These are phyloP conservation scores for Tolypocladium album DNA, from an alignment of 2,329 filamentous ascomycete genomes.

Conservation along the genomic window DNA sequence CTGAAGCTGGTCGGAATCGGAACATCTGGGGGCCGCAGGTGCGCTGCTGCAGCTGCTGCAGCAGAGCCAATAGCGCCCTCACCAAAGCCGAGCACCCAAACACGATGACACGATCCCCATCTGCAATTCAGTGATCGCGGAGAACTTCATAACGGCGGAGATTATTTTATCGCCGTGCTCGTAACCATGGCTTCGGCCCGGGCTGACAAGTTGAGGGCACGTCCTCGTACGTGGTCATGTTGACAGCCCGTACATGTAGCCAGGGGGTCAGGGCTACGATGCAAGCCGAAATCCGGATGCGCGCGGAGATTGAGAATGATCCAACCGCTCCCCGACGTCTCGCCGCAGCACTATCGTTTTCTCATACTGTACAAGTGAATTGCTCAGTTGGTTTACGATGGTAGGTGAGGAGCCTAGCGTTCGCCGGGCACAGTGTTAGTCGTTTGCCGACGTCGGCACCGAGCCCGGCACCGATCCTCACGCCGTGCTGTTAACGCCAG, in stretches of 20 bases:
- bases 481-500: background rate
- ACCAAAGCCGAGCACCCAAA: background rate
- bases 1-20: background rate
- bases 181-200: background rate
- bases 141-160: background rate
- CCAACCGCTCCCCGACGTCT: background rate
- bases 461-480: constrained; percentile 7
- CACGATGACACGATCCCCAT: background rate
- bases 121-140: background rate
- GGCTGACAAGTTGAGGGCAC: too few relatives aligned
- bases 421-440: background rate
- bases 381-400: background rate
- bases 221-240: background rate
- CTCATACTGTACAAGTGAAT: background rate
- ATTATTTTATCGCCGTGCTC: background rate
- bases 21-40: background rate
- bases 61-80: background rate
- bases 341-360: background rate
- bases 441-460: constrained; percentile 13
- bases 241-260: background rate
- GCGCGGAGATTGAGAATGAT: background rate
- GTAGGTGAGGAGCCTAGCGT: background rate
- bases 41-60: background rate
- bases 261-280: background rate
- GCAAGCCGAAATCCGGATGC: background rate